These are phyloP conservation scores for Funneliformis caledonium DNA, from an alignment of 371 early-diverging fungal genomes.

Conservation along the genomic window DNA sequence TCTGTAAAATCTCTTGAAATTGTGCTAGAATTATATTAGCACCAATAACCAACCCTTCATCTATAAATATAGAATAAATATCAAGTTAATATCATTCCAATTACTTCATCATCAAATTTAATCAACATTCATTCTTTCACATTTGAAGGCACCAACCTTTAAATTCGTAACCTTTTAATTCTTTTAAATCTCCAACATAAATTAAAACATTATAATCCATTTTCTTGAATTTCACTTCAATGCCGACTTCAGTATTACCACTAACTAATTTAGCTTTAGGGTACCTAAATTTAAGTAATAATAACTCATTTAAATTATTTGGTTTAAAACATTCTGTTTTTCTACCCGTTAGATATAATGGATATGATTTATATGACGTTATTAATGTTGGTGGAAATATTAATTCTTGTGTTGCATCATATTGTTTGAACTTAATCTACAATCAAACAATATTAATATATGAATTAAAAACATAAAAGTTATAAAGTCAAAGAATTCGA, in stretches of 20 bases:
- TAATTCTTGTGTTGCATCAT: constrained; percentile 62
- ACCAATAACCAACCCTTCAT: constrained; percentile 61
- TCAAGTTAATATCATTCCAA: too few species aligned
- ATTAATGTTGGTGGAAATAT: constrained; percentile 64
- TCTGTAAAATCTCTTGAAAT: constrained; percentile 54
- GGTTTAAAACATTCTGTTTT: constrained; percentile 68
- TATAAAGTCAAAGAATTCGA: constrained; percentile 36
- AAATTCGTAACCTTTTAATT: constrained; percentile 56
- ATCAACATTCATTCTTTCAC: background rate
- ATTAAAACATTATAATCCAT: constrained; percentile 63
- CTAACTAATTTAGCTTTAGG: constrained; percentile 72
- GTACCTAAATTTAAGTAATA: constrained; percentile 57
- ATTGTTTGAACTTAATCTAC: constrained; percentile 50
- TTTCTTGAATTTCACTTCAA: constrained; percentile 74
- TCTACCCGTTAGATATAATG: constrained; percentile 48
- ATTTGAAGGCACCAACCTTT: constrained; percentile 26
- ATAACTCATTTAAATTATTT: constrained; percentile 59
- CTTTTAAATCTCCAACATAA: constrained; percentile 66
- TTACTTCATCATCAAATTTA: background rate
- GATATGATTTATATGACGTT: constrained; percentile 50
- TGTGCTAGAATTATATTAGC: constrained; percentile 58
- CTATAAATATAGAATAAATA: background rate
- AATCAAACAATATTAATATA: background rate
- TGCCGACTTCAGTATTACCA: constrained; percentile 81
- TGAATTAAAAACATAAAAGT: background rate